These are phyloP conservation scores for Candida incommunis DNA, from an alignment of 805 yeast species.

Conservation along the genomic window DNA sequence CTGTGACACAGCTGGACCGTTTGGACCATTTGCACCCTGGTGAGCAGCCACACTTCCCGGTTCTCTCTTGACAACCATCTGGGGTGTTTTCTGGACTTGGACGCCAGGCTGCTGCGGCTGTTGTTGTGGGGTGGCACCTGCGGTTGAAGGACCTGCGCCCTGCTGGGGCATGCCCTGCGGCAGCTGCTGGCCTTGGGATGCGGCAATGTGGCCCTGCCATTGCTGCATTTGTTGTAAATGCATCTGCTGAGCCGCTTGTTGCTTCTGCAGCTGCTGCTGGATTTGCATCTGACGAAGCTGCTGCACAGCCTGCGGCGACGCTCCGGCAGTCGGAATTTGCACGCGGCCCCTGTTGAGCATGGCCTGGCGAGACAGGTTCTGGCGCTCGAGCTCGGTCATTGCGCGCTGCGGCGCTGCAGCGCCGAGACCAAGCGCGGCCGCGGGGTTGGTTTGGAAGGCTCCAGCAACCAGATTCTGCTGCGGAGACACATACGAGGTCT, in stretches of 20 bases:
- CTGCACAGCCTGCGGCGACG: conserved; percentile 12
- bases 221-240: conserved; percentile 4
- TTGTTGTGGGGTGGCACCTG: neutral
- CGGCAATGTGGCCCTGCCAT: neutral
- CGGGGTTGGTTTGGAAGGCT: conserved; percentile 5
- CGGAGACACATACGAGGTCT: conserved; percentile 6
- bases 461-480: conserved; percentile 5
- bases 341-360: conserved; percentile 15
- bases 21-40: neutral
- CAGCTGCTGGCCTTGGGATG: neutral
- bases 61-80: neutral
- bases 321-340: conserved; percentile 10
- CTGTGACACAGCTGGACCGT: neutral
- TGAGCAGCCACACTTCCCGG: too few relatives aligned
- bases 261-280: conserved; percentile 17
- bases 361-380: conserved; percentile 19
- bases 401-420: conserved; percentile 7
- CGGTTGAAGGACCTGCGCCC: too few relatives aligned
- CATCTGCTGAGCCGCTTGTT: conserved; percentile 8
- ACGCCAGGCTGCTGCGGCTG: neutral
- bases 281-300: conserved; percentile 12
- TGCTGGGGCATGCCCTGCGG: neutral
- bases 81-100: neutral
- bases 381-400: conserved; percentile 15
- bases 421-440: conserved; percentile 3